phyloP scores from a whole-genome alignment of 2,329 filamentous ascomycete species.

The Sclerotinia subarctica region DNA sequence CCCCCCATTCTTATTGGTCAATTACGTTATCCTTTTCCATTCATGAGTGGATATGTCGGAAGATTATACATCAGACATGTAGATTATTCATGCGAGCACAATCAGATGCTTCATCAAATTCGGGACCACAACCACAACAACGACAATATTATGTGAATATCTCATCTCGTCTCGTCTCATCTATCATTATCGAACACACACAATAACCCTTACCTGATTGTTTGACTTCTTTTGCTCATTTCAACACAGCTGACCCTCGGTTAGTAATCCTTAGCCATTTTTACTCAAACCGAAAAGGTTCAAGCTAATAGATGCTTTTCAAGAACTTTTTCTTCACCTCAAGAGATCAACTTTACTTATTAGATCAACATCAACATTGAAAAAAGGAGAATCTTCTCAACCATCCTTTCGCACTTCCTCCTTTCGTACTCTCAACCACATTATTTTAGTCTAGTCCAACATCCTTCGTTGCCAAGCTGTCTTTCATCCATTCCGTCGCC shows the following conservation, averaged over 20 bases:
- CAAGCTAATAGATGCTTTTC: background rate
- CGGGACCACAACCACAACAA: background rate
- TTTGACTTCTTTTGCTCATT: no score
- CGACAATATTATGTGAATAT: background rate
- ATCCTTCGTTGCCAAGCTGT: background rate
- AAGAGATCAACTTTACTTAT: background rate
- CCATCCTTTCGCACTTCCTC: background rate
- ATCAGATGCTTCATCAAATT: background rate
- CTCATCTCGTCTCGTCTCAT: background rate
- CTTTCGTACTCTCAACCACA: background rate
- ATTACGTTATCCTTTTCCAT: background rate
- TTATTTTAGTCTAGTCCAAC: background rate
- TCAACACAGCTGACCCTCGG: no score
- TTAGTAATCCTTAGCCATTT: background rate
- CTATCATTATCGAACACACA: background rate
- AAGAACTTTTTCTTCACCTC: background rate
- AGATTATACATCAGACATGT: background rate
- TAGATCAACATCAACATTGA: no score
- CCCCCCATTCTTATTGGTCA: background rate
- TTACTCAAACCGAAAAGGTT: no score
- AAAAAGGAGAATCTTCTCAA: no score
- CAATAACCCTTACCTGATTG: no score
- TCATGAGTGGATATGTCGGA: conserved; percentile 7
- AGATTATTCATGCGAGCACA: conserved; percentile 8
- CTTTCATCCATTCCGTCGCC: background rate